Evolutionary conservation across 306 rosid genomes (phyloP), one percentile per base, ranked within the genome.

Genomic region (Canavalia ensiformis): DNA sequence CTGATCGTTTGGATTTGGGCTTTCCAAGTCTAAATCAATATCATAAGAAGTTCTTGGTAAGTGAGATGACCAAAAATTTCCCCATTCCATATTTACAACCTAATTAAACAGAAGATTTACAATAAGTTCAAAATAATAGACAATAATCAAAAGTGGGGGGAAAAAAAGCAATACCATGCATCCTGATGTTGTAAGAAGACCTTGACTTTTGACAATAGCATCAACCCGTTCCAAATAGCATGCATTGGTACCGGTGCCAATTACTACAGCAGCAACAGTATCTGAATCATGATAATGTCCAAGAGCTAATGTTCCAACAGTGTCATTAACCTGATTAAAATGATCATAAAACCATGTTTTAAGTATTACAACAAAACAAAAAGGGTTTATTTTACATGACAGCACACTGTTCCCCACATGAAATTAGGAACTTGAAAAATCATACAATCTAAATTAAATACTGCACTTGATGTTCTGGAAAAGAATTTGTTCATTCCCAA

Each of bases 31-130:
- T 86, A 93, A 83, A 65, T 90, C 93, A 30, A 84, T 82, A 77
- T 93, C 97, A 69, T 90, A 91, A 13, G 81, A 50, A 45, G 97
- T 88, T 86, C 94, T 93, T 31, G 97, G 97, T 76, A 91, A 85
- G 82, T 93, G 97, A 70, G 97, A 83, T 30, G 97, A 84, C 97
- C 94, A 93, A 81, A 93, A 93, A 60, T 85, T 91, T 74, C 97
- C 97, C 97, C 97, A 93, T 86, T 93, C 97, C 94, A 87, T 93
- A 84, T 93, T 91, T 83, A 91, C 86, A 76, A 85, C 96, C 97
- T 93, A 29, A 84, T 37, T n/a, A 63, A 69, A 81, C 75, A 82
- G 50, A 18, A 18, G 44, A 33, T 6, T 68, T 68, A 42, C 6
- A 64, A 44, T 50, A 63, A 35, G 28, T 29, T 54, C 28, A 62